Evolutionary conservation across 75 land plant genomes (phyloP), one percentile per base, ranked within the genome.

Genomic region (Isoetes taiwanensis): DNA sequence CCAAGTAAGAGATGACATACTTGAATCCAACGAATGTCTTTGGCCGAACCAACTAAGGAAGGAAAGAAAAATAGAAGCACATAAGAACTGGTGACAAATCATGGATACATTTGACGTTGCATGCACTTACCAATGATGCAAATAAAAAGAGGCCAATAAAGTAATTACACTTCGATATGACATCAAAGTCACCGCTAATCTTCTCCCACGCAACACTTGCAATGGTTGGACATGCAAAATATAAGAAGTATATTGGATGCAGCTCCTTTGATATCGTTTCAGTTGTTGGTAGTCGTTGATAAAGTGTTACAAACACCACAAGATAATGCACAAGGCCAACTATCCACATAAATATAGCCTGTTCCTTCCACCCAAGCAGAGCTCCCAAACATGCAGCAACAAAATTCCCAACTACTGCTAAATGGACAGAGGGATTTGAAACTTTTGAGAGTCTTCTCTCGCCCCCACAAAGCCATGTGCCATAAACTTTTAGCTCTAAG

Each of bases 401-500:
- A 54, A 90, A 90, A 64, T 90, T 90, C 10, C 94, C 94, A 34
- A 90, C 84, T 19, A 90, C 80, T 0, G 94, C 78, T 5, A 90
- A 59, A 59, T 90, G 97, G 1, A 87, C 74, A 14, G 82, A 86
- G 0, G 97, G 94, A 54, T 90, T 90, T 5, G 79, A 91, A 27
- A 90, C 97, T 58, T 78, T 80, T 25, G 82, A 80, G 0, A 90
- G 76, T 19, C 97, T 71, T 21, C 84, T 41, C 54, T 82, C 75
- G 5, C 97, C 97, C 5, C 97, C 97, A 3, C 81, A 86, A 25
- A 90, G 79, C 97, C 97, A 90, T 54, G 85, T 86, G 1, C 97
- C 97, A 57, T 90, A 90, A 5, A 90, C 76, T 30, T 82, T 90
- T 25, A 90, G 81, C 67, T 90, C 84, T 27, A 90, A 74, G 6